A percentile compares a stretch with the other conserved stretches of the same genome.
phyloP scores from a whole-genome alignment of 441 rosid species.

The Viola pubescens region DNA sequence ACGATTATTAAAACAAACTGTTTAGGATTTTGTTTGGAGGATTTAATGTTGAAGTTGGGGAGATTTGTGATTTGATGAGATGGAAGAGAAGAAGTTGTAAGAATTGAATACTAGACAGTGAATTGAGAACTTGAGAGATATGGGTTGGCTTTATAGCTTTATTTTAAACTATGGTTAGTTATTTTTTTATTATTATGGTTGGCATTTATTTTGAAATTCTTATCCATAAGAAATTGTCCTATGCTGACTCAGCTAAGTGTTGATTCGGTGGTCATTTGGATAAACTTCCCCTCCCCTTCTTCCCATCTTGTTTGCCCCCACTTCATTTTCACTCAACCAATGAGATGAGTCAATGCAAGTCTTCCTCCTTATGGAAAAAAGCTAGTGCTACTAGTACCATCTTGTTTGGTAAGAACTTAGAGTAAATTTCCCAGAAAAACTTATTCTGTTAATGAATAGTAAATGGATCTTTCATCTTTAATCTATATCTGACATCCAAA shows the following conservation, averaged over 20 bases:
- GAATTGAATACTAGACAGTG: not conserved
- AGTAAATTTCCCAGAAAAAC: no score
- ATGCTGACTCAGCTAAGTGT: constrained; percentile 36
- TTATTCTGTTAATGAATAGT: no score
- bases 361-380: not conserved
- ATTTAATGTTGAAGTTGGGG: not conserved
- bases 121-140: not conserved
- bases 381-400: not conserved
- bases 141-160: no score
- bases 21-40: no score
- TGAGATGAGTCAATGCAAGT: not conserved
- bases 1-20: no score
- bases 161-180: no score
- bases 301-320: not conserved
- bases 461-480: no score
- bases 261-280: constrained; percentile 22
- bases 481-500: no score
- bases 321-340: not conserved
- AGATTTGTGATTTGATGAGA: not conserved
- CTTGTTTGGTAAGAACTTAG: no score
- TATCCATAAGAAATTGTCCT: constrained; percentile 23
- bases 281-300: constrained; percentile 12
- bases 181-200: not conserved
- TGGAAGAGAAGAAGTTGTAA: not conserved
- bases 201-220: constrained; percentile 15